Evolutionary conservation across 2,329 filamentous ascomycete genomes (phyloP).

Genomic region (Colletotrichum plurivorum): DNA sequence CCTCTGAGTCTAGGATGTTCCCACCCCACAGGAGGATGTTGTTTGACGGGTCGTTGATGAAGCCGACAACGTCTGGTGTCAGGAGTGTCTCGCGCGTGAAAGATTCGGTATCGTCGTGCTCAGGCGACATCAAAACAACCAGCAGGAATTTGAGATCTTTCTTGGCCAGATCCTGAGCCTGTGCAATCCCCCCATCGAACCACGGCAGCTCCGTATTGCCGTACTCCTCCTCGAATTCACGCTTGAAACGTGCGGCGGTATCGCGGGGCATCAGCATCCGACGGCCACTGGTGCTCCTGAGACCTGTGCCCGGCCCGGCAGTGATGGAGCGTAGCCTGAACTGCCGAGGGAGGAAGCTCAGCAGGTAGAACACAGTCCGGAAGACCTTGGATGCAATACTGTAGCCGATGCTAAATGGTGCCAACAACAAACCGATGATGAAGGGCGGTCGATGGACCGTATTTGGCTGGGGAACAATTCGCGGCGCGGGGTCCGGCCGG

Average conservation of each 20-base stretch:
- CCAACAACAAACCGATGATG: conserved; percentile 82
- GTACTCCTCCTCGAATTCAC: conserved; percentile 96
- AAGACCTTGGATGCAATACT: conserved; percentile 78
- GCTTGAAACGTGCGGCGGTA: conserved; percentile 87
- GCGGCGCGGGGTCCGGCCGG: conserved; percentile 78
- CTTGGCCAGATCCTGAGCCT: conserved; percentile 91
- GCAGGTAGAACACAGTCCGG: conserved; percentile 81
- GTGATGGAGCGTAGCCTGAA: conserved; percentile 69
- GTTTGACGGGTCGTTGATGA: conserved; percentile 81
- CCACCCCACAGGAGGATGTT: conserved; percentile 93
- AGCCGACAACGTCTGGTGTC: conserved; percentile 79
- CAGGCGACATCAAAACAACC: conserved; percentile 89
- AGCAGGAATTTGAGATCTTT: conserved; percentile 91
- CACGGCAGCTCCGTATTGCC: conserved; percentile 81
- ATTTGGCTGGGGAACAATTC: conserved; percentile 85
- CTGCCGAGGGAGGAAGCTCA: conserved; percentile 83
- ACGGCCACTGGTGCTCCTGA: conserved; percentile 76
- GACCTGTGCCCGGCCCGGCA: conserved; percentile 65
- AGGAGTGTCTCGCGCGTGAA: conserved; percentile 90
- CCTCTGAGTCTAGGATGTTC: conserved; percentile 92
- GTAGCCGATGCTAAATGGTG: conserved; percentile 86
- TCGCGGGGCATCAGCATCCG: conserved; percentile 87
- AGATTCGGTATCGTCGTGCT: conserved; percentile 90
- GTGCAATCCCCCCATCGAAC: conserved; percentile 90
- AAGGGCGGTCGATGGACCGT: conserved; percentile 80